Conservation (phyloP, 164 flowering plant species). For the Liquidambar formosana region DNA sequence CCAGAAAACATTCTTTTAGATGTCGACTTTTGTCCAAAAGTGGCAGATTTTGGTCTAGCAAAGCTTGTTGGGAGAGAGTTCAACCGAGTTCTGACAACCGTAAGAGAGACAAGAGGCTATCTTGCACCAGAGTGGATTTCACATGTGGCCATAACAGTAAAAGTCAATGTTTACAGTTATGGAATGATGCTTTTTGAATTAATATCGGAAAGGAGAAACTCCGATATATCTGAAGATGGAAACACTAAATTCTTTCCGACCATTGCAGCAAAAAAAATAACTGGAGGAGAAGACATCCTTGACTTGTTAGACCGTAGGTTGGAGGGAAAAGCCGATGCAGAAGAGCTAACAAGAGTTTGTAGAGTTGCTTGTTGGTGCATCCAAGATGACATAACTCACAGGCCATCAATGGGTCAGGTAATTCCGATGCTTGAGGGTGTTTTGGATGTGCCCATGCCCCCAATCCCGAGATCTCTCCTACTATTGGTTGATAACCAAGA, state of each 20-base stretch:
- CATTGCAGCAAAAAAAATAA: background rate
- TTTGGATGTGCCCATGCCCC: background rate
- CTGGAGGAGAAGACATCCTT: background rate
- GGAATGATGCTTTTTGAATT: conserved; percentile 14
- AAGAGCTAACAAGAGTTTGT: conserved; percentile 2
- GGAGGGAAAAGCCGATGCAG: conserved; percentile 4
- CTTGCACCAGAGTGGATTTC: conserved; percentile 20
- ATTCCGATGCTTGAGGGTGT: conserved; percentile 10
- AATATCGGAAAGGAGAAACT: conserved; percentile 12
- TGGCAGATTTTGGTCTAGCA: conserved; percentile 15
- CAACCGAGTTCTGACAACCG: conserved; percentile 8
- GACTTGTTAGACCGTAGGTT: conserved; percentile 1
- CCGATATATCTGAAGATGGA: background rate
- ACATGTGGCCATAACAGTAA: conserved; percentile 8
- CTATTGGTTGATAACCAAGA: conserved; percentile 16
- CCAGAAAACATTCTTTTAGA: conserved; percentile 17
- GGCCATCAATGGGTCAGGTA: conserved; percentile 9
- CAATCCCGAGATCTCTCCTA: conserved; percentile 2
- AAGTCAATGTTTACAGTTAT: conserved; percentile 13
- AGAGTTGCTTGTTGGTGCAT: conserved; percentile 17
- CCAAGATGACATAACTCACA: conserved; percentile 9
- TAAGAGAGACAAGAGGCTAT: conserved; percentile 16
- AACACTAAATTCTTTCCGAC: conserved; percentile 8
- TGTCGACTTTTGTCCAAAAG: conserved; percentile 3
- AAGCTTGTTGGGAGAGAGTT: conserved; percentile 8